These are phyloP conservation scores for Plantago ovata DNA, from an alignment of 257 asterid genomes.

Conservation along the genomic window DNA sequence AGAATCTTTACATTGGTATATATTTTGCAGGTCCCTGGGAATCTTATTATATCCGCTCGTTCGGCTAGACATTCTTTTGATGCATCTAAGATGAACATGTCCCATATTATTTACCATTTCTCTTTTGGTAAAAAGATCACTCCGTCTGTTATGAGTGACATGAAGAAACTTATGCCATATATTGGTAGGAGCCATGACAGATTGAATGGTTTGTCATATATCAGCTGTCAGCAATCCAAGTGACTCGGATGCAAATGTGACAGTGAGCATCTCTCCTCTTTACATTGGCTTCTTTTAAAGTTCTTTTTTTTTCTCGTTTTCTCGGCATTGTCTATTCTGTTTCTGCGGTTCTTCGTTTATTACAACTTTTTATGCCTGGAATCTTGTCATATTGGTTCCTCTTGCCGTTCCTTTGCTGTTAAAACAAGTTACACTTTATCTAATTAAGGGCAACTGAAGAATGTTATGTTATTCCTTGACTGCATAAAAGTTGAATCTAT, in stretches of 20 bases:
- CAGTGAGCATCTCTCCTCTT: conserved; percentile 68
- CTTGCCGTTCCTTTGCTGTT: not conserved
- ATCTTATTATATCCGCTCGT: conserved; percentile 84
- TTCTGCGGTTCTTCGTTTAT: conserved; percentile 13
- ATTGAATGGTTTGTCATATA: conserved; percentile 62
- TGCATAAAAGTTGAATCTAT: no score
- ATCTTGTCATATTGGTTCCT: not conserved
- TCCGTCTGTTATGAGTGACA: conserved; percentile 61
- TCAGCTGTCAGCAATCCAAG: conserved; percentile 85
- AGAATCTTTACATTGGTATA: conserved; percentile 16
- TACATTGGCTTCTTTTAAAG: conserved; percentile 9
- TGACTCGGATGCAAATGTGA: conserved; percentile 77
- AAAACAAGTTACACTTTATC: no score
- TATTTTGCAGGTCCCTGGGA: conserved; percentile 83
- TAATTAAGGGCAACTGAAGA: no score
- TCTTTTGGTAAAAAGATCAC: conserved; percentile 79
- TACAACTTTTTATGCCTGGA: not conserved
- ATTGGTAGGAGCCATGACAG: conserved; percentile 79
- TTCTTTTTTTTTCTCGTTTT: not conserved
- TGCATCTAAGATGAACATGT: conserved; percentile 96
- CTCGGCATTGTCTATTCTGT: not conserved
- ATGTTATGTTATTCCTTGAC: no score
- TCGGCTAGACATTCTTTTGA: conserved; percentile 93
- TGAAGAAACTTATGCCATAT: conserved; percentile 69
- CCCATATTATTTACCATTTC: conserved; percentile 73